Percentiles rank a stretch among this genome's conserved stretches.
Conservation (phyloP, 805 yeast species). For the Danielozyma ontarioensis region DNA sequence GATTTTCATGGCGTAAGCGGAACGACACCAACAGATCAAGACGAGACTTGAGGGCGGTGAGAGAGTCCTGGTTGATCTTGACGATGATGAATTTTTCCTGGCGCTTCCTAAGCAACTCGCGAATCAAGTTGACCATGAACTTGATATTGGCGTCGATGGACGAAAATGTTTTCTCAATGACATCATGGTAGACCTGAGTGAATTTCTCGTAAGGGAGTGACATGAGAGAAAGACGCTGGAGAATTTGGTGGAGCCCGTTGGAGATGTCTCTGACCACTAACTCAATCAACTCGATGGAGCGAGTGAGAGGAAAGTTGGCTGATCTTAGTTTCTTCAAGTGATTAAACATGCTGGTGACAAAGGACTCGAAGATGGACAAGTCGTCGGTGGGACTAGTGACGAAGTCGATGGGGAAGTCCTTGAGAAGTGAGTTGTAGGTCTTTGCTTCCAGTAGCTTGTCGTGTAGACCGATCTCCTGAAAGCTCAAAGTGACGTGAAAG, state of each 20-base stretch:
- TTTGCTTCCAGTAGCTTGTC: constrained; percentile 48
- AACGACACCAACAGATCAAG: constrained; percentile 40
- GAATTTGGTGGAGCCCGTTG: constrained; percentile 33
- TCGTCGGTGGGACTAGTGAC: constrained; percentile 24
- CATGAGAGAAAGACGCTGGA: constrained; percentile 40
- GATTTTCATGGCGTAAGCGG: constrained; percentile 49
- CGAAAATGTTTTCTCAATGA: constrained; percentile 30
- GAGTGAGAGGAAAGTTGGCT: constrained; percentile 51
- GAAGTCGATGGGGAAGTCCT: constrained; percentile 65
- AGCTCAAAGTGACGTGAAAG: constrained; percentile 72
- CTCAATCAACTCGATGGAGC: constrained; percentile 65
- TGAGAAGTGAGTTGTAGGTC: constrained; percentile 57
- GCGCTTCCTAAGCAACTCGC: constrained; percentile 72
- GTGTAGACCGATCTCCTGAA: constrained; percentile 62
- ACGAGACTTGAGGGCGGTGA: constrained; percentile 34
- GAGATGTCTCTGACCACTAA: constrained; percentile 56
- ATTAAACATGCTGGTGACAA: constrained; percentile 48
- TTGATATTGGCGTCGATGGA: constrained; percentile 59
- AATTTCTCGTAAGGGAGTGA: constrained; percentile 38
- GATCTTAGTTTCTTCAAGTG: constrained; percentile 62
- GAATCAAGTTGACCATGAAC: constrained; percentile 58
- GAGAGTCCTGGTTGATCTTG: constrained; percentile 44
- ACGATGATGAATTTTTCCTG: constrained; percentile 66
- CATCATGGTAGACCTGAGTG: constrained; percentile 9
- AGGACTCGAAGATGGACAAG: constrained; percentile 28